Percentiles rank a stretch among this genome's conserved stretches.
phyloP scores from a whole-genome alignment of 164 flowering plant species.

The Magnolia officinalis region DNA sequence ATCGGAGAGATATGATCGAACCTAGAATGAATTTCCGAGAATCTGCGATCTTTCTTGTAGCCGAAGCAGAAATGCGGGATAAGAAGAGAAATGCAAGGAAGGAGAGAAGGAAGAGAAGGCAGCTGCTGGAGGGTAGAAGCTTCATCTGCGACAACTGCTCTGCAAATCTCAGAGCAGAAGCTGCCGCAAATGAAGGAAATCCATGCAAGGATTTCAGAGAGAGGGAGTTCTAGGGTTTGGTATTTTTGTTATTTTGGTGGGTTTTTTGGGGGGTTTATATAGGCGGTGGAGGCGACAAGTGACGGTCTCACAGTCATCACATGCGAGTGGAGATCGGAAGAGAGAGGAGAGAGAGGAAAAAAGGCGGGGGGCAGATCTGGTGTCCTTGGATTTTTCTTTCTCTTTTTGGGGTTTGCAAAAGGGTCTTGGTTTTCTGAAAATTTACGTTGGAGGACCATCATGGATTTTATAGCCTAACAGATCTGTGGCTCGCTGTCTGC shows the following conservation, averaged over 20 bases:
- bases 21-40: slow-evolving; percentile 27
- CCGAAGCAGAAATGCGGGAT: slow-evolving; percentile 18
- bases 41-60: slow-evolving; percentile 8
- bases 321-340: background rate
- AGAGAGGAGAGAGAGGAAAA: background rate
- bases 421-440: background rate
- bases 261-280: background rate
- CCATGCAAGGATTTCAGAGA: background rate
- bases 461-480: background rate
- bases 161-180: slow-evolving; percentile 6
- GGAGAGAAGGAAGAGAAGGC: background rate
- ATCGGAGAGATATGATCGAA: slow-evolving; percentile 5
- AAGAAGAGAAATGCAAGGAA: background rate
- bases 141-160: slow-evolving; percentile 20
- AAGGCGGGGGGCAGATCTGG: background rate
- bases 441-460: background rate
- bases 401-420: background rate
- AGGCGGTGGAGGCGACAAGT: background rate
- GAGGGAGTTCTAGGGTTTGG: slow-evolving; percentile 5
- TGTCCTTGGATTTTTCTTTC: background rate
- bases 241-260: background rate
- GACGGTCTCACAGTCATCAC: background rate
- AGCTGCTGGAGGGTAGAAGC: background rate
- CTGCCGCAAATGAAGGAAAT: slow-evolving; percentile 10
- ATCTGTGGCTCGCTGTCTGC: background rate